Percentiles rank a stretch among this genome's conserved stretches.
phyloP scores from a whole-genome alignment of 257 asterid genomes.

The Schizonepeta tenuifolia region DNA sequence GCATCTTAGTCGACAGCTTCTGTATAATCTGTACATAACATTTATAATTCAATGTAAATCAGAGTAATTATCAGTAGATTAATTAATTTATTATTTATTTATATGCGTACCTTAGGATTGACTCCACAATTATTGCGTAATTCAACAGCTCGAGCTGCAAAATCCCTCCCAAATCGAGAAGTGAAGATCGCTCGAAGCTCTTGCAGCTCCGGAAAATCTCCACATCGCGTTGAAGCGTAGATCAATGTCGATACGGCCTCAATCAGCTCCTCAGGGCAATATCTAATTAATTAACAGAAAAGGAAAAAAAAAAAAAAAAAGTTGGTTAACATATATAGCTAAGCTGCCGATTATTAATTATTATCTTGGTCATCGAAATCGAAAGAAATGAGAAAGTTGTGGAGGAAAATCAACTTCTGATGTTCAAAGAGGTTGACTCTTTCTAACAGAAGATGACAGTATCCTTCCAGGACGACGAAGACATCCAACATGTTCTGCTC shows the following conservation, averaged over 20 bases:
- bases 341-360: no score
- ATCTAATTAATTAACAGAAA: slow-evolving; percentile 43
- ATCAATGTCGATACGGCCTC: slow-evolving; percentile 78
- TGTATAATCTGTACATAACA: slow-evolving; percentile 58
- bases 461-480: slow-evolving; percentile 64
- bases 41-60: background rate
- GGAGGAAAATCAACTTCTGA: slow-evolving; percentile 49
- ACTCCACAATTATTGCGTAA: slow-evolving; percentile 92
- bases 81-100: background rate
- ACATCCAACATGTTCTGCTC: slow-evolving; percentile 90
- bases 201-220: slow-evolving; percentile 93
- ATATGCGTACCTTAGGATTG: slow-evolving; percentile 53
- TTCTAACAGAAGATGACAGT: slow-evolving; percentile 63
- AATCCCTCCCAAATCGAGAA: slow-evolving; percentile 67
- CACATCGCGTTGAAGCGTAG: slow-evolving; percentile 81
- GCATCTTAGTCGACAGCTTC: slow-evolving; percentile 73
- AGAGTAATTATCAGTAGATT: background rate
- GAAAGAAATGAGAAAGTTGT: no score
- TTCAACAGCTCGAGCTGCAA: slow-evolving; percentile 66
- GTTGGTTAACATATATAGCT: no score
- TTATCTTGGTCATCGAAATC: background rate
- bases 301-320: no score
- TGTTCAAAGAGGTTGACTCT: slow-evolving; percentile 64
- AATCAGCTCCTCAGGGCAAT: slow-evolving; percentile 75
- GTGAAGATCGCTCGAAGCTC: slow-evolving; percentile 63